Percentiles rank a stretch among this genome's conserved stretches.
Evolutionary conservation across 2,329 filamentous ascomycete genomes (phyloP).

Genomic region (Colletotrichum filicis): DNA sequence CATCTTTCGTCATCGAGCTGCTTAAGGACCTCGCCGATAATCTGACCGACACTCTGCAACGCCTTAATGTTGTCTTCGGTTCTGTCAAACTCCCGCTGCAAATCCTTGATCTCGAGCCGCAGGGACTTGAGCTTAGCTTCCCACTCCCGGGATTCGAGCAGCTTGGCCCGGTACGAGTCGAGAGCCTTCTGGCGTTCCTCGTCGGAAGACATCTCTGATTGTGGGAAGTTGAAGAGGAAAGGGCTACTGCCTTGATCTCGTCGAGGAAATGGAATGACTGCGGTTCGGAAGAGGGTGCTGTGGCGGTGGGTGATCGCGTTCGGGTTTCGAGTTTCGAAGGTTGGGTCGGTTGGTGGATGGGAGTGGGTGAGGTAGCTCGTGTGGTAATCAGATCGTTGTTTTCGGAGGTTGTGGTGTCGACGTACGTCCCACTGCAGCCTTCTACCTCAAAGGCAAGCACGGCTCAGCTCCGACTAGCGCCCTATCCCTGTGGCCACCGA

Average conservation of each 20-base stretch:
- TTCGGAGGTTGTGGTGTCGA: conserved; percentile 32
- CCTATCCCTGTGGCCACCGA: conserved; percentile 20
- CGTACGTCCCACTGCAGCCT: conserved; percentile 35
- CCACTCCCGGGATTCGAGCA: conserved; percentile 97
- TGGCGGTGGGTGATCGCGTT: background rate
- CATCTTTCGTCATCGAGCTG: conserved; percentile 99
- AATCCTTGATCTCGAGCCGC: conserved; percentile 93
- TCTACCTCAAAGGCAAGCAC: conserved; percentile 23
- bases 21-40: conserved; percentile 98
- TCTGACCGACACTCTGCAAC: conserved; percentile 97
- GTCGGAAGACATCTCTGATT: conserved; percentile 61
- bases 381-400: conserved; percentile 33
- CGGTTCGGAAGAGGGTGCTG: background rate
- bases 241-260: background rate
- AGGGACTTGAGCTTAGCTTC: conserved; percentile 96
- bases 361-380: conserved; percentile 19
- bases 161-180: conserved; percentile 80
- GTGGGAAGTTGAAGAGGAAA: conserved; percentile 1
- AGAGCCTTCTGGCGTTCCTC: conserved; percentile 76
- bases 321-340: background rate
- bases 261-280: background rate
- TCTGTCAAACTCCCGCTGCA: conserved; percentile 94
- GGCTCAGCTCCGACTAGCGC: conserved; percentile 27
- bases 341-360: conserved; percentile 7
- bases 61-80: conserved; percentile 99